These are phyloP conservation scores for Ilex aquifolium DNA, from an alignment of 257 asterid species.

Conservation along the genomic window DNA sequence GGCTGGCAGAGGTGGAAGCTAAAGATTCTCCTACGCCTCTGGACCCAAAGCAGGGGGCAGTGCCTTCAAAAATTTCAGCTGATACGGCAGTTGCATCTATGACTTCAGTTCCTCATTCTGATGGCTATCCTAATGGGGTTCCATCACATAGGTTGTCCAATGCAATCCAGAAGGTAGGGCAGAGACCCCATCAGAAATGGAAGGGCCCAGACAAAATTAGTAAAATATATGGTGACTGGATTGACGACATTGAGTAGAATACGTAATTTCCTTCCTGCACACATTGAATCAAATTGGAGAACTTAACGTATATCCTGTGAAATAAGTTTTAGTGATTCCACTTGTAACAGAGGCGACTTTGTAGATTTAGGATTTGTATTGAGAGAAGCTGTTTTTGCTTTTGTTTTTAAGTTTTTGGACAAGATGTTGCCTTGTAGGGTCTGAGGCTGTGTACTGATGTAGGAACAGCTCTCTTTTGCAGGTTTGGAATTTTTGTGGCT, in stretches of 20 bases:
- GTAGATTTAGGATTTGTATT: too few relatives aligned
- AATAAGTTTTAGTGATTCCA: too few relatives aligned
- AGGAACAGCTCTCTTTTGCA: too few relatives aligned
- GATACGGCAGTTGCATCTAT: conserved; percentile 21
- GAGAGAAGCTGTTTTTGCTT: background rate
- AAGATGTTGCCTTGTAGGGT: too few relatives aligned
- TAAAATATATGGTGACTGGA: conserved; percentile 63
- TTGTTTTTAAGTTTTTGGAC: too few relatives aligned
- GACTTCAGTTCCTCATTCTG: conserved; percentile 27
- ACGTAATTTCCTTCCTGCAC: background rate
- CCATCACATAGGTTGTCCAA: conserved; percentile 49
- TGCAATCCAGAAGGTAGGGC: conserved; percentile 27
- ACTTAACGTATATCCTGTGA: background rate
- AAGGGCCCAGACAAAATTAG: conserved; percentile 77
- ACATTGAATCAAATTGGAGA: background rate
- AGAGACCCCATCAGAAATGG: conserved; percentile 36
- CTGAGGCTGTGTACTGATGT: too few relatives aligned
- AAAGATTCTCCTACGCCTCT: conserved; percentile 38
- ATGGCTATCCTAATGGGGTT: conserved; percentile 31
- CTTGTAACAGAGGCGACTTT: too few relatives aligned
- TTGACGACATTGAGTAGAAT: conserved; percentile 47
- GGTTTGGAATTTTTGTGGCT: too few relatives aligned
- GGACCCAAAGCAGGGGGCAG: conserved; percentile 36
- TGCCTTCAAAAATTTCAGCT: conserved; percentile 14
- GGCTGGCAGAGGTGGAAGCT: conserved; percentile 36